These are phyloP conservation scores for Pyronema omphalodes DNA, from an alignment of 495 filamentous ascomycete genomes.

Conservation along the genomic window DNA sequence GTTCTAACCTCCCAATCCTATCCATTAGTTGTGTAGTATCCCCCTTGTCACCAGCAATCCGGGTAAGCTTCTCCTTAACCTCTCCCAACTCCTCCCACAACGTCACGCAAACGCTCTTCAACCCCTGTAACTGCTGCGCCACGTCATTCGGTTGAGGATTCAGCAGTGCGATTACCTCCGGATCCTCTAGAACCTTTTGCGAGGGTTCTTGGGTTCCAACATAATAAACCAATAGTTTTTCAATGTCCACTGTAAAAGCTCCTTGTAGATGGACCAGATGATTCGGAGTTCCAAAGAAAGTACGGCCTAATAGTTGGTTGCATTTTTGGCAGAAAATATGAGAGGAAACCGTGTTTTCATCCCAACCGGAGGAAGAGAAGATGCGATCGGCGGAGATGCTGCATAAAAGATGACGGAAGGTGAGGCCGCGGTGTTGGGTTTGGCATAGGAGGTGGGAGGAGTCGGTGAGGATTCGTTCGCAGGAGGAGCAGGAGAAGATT, in stretches of 20 bases:
- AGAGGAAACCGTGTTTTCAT: background rate
- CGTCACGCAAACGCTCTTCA: background rate
- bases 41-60: background rate
- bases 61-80: too few species aligned
- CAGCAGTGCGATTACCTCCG: background rate
- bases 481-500: constrained; percentile 17
- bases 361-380: background rate
- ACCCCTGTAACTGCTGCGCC: background rate
- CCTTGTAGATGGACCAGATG: constrained; percentile 15
- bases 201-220: background rate
- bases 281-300: constrained; percentile 17
- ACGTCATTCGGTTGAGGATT: background rate
- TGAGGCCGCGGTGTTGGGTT: background rate
- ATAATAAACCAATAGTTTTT: background rate
- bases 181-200: background rate
- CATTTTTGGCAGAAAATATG: constrained; percentile 18
- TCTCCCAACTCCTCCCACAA: background rate
- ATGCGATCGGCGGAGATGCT: background rate
- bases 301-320: constrained; percentile 9
- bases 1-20: background rate
- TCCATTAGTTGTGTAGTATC: background rate
- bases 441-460: background rate
- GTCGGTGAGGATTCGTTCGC: constrained; percentile 20
- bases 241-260: background rate
- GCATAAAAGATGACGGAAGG: background rate